phyloP scores from a whole-genome alignment of 2,329 filamentous ascomycete genomes.

The Parastagonospora avenae region DNA sequence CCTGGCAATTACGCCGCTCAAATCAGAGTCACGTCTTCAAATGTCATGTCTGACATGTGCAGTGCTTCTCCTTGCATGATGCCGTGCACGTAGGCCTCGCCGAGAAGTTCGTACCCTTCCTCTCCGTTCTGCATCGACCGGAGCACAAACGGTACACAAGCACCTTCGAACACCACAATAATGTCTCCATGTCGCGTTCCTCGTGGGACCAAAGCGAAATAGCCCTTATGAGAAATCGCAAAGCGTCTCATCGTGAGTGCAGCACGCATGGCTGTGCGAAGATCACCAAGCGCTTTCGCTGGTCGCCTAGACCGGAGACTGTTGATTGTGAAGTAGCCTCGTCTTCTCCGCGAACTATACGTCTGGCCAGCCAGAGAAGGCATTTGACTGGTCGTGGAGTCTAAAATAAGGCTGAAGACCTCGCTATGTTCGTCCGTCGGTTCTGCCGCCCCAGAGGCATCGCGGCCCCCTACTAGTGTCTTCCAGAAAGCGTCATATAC shows the following conservation, averaged over 20 bases:
- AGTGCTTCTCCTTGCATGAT: conserved; percentile 28
- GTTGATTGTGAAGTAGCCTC: conserved; percentile 25
- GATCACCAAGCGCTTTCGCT: conserved; percentile 17
- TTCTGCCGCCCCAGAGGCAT: conserved; percentile 14
- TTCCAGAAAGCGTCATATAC: conserved; percentile 30
- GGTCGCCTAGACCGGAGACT: conserved; percentile 22
- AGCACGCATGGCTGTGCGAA: conserved; percentile 16
- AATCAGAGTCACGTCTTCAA: conserved; percentile 17
- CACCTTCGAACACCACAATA: conserved; percentile 23
- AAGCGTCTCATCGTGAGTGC: conserved; percentile 28
- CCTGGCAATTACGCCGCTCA: background rate
- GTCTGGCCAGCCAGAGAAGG: conserved; percentile 25
- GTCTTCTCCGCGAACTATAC: conserved; percentile 22
- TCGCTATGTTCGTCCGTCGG: conserved; percentile 24
- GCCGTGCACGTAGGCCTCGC: conserved; percentile 30
- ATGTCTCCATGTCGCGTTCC: conserved; percentile 17
- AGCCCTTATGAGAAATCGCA: conserved; percentile 23
- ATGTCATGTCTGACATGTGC: conserved; percentile 4
- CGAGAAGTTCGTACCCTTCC: conserved; percentile 18
- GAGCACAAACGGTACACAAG: conserved; percentile 26
- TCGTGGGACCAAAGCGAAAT: conserved; percentile 30
- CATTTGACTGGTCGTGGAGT: conserved; percentile 15
- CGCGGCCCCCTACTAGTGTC: conserved; percentile 25
- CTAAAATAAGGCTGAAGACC: conserved; percentile 29
- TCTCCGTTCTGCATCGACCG: background rate